Base-by-base conservation (phyloP, 192 early-diverging fungal species). In the Allomyces macrogynus region DNA sequence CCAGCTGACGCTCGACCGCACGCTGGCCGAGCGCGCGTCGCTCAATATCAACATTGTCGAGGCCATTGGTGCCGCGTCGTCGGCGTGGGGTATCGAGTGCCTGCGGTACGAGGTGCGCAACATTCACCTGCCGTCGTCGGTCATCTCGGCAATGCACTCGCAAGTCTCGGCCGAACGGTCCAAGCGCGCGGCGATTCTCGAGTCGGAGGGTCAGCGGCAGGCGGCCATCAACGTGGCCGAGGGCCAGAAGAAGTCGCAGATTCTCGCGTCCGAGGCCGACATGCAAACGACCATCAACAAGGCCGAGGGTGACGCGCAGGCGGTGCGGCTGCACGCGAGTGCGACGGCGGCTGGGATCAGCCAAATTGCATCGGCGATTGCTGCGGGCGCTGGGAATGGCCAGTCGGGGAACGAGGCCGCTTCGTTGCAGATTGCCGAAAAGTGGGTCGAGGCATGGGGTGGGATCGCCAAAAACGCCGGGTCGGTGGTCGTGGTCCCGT, bases 221-320 rank as follows among this genome's bases (percentile, higher is more conserved):
- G 85, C 92, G 61, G 89, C 90, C 5, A 97, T 97, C 71, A 97
- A 97, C 68, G 91, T 97, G 11, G 92, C 95, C 24, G 95, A 97
- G 77, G 95, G 95, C 66, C 75, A 75, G 18, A 95, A 95, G 72
- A 90, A 92, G 70, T 80, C 91, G 5, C 82, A 86, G 42, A 95
- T 97, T 63, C 76, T 97, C 57, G 91, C 91, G 22, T 95, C 93
- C 27, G 95, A 97, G 75, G 95, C 91, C n/a, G 86, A 85, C 57
- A 90, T 85, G 71, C 72, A 80, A 22, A 84, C 89, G 64, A 90
- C 89, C 76, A 89, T 97, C 68, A 97, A 97, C 72, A 79, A 84
- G 64, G 92, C 94, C 22, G 71, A 84, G 63, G 89, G 86, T 80
- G 90, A 95, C 72, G 86, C 92, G 12, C 87, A 91, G 64, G 90